Base-by-base conservation (phyloP, 2,329 filamentous ascomycete genomes). In the Sclerotinia spermophila region DNA sequence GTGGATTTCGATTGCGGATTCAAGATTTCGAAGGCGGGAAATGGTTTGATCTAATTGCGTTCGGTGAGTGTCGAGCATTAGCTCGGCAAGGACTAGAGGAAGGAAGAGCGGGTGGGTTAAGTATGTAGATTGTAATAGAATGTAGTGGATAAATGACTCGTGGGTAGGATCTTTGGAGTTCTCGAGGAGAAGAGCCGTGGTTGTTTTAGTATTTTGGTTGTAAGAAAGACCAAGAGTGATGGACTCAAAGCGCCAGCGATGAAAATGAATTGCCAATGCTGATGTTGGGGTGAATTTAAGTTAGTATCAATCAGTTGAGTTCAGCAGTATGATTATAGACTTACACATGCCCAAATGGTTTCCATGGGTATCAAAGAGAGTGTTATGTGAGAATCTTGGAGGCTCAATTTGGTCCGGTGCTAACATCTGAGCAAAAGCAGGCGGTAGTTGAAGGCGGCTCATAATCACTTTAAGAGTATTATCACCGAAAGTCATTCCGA, bases 341-440 rank as follows among this genome's bases (percentile, higher is more conserved):
- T 45, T 38, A 67, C 65, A 27, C 53, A 67, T 59, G 7, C 65
- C 65, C 8, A 40, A 17, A 35, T 67, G 30, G 5, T 67, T 67
- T n/a, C 65, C 53, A 44, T 53, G 35, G 7, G 38, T 45, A 35
- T 67, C 65, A 44, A 67, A 58, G 13, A 67, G 33, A 58, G 65
- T 67, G 21, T 44, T 67, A 19, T 67, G 65, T 3, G 65, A 42
- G 27, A 67, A 67, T 17, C 65, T 17, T 58, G 65, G 65, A 42
- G 65, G 65, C 10, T 67, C 65, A 45, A 67, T 67, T 19, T 67
- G 65, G 11, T 67, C 65, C 21, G 53, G 65, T n/a, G 65, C 65
- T 35, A 67, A 30, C 65, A 67, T 67, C n/a, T 67, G 51, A 24
- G 30, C 5, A 67, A 67, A 59, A 19, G 65, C 65, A 1, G 65